Conservation (phyloP, 2,329 filamentous ascomycete species). For the Aspergillus pseudotamarii region DNA sequence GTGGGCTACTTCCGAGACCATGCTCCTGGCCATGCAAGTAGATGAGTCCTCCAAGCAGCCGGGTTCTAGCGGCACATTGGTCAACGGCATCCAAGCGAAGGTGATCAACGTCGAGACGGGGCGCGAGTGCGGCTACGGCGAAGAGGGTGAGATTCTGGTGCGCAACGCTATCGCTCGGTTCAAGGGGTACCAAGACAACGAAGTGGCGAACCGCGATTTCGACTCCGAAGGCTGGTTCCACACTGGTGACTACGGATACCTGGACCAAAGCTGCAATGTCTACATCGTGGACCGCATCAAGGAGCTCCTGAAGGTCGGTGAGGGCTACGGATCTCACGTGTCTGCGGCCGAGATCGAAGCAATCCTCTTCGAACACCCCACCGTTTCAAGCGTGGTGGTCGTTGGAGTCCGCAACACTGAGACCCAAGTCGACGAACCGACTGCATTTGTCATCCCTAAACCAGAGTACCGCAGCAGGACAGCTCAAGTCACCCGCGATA, state of each 20-base stretch:
- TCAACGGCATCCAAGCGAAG: constrained; percentile 16
- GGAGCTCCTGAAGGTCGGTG: constrained; percentile 40
- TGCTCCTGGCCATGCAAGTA: constrained; percentile 28
- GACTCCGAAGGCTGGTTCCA: constrained; percentile 28
- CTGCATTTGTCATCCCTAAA: not conserved
- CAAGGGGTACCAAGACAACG: constrained; percentile 25
- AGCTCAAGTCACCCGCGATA: not conserved
- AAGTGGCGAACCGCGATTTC: constrained; percentile 21
- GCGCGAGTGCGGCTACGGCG: constrained; percentile 15
- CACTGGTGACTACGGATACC: constrained; percentile 26
- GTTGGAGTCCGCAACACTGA: constrained; percentile 22
- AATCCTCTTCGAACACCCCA: constrained; percentile 33
- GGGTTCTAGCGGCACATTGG: constrained; percentile 27
- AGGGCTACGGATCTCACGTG: constrained; percentile 39
- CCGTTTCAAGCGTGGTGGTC: constrained; percentile 36
- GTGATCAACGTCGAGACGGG: constrained; percentile 24
- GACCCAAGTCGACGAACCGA: not conserved
- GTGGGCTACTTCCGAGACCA: constrained; percentile 29
- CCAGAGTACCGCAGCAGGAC: not conserved
- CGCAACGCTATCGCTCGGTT: constrained; percentile 22
- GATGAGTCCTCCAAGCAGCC: constrained; percentile 16
- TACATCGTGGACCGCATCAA: constrained; percentile 27
- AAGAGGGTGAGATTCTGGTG: constrained; percentile 26
- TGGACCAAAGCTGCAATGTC: constrained; percentile 27
- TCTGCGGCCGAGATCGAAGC: constrained; percentile 38